Conservation (phyloP, 164 flowering plant species). For the Umbilicus rupestris region DNA sequence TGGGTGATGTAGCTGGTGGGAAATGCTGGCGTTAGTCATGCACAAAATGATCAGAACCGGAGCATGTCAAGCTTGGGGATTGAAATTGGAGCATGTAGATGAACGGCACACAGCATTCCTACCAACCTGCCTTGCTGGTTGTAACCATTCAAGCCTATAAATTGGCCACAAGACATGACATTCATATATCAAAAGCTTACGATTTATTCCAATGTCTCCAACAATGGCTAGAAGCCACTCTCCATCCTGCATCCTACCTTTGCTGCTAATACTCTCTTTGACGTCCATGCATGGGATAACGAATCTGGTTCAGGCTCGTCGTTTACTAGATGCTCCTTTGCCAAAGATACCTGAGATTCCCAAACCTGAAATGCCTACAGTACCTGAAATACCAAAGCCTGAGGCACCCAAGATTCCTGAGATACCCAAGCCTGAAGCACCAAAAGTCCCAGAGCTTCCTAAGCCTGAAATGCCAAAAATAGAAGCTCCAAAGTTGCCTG, state of each 20-base stretch:
- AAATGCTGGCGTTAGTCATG: not conserved
- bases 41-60: no score
- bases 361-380: not conserved
- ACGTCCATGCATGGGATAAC: not conserved
- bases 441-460: slow-evolving; percentile 7
- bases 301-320: slow-evolving; percentile 2
- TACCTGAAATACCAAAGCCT: slow-evolving; percentile 4
- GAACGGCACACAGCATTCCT: not conserved
- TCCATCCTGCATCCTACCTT: not conserved
- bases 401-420: not conserved
- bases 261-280: slow-evolving; percentile 4
- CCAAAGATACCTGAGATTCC: not conserved
- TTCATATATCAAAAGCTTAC: not conserved
- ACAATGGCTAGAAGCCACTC: not conserved
- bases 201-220: not conserved
- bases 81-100: not conserved
- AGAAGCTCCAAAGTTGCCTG: not conserved
- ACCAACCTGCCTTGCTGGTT: slow-evolving; percentile 1
- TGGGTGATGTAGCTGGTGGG: not conserved
- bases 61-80: not conserved
- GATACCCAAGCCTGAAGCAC: not conserved
- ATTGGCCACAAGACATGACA: not conserved
- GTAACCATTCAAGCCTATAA: not conserved
- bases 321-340: not conserved
- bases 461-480: slow-evolving; percentile 5